These are phyloP conservation scores for Chamaenerion angustifolium DNA, from an alignment of 345 rosid species.

Conservation along the genomic window DNA sequence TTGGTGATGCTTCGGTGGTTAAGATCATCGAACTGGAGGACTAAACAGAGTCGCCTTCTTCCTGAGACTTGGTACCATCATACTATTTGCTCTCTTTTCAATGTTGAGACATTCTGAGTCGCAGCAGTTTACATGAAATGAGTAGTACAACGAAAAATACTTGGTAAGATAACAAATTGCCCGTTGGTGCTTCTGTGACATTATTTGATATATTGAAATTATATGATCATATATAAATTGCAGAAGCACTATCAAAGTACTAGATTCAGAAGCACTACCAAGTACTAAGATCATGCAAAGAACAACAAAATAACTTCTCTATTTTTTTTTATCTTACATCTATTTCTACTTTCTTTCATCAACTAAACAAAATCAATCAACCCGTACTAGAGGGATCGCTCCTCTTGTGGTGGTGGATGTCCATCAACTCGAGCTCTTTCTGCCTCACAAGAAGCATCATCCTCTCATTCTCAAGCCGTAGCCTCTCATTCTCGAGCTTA, in stretches of 20 bases:
- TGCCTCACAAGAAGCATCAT: slow-evolving; percentile 53
- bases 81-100: background rate
- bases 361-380: slow-evolving; percentile 8
- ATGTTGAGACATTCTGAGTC: background rate
- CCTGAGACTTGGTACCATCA: too few species aligned
- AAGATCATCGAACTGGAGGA: slow-evolving; percentile 18
- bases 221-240: too few species aligned
- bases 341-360: background rate
- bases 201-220: too few species aligned
- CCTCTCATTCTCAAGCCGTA: slow-evolving; percentile 57
- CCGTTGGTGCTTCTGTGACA: too few species aligned
- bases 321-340: too few species aligned
- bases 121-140: too few species aligned
- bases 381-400: slow-evolving; percentile 48
- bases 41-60: background rate
- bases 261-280: background rate
- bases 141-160: too few species aligned
- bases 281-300: background rate
- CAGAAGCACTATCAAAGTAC: too few species aligned
- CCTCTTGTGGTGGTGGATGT: slow-evolving; percentile 40
- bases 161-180: too few species aligned
- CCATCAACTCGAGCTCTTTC: slow-evolving; percentile 55
- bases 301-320: too few species aligned
- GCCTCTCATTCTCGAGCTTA: slow-evolving; percentile 58
- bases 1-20: slow-evolving; percentile 16